Evolutionary conservation across 345 rosid species (phyloP), one percentile per base, ranked within the genome.

Genomic region (Acer campestre): DNA sequence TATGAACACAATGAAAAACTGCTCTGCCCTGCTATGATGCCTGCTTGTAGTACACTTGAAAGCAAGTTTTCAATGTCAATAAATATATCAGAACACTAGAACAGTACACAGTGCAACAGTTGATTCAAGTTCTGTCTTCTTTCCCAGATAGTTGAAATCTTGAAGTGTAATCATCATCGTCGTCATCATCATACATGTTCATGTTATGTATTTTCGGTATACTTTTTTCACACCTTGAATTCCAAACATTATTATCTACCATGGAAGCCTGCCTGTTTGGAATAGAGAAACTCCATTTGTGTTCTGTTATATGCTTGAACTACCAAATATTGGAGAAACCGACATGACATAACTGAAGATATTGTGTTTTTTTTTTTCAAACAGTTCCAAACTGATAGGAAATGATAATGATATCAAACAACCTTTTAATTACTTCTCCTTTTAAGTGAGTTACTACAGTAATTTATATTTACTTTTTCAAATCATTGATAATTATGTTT

Each of bases 311-410:
- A 25, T 25, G 27, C 27, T 25, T 25, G 27, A 27, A 42, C 46
- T 42, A 42, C 46, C 46, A 42, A 42, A 42, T 42, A 42, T 42
- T 42, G 11, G 46, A 42, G 46, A 42, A 42, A 42, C 49, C 49
- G 49, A 46, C 13, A 46, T 9, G 46, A 42, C 62, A 75, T 51
- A 46, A 75, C 20, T 4, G 7, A 53, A 62, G 78, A 75, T 35
- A 20, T 6, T 51, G 67, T 56, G 1, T 42, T 42, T 62, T 70
- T 18, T 25, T 25, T 25, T 25, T 10, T 27, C 49, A 61, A 70
- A 53, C 17, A 7, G 3, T 48, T 70, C 25, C 17, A 20, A 18
- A 10, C 10, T 20, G 27, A 59, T 59, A 22, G 62, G 17, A 59
- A 20, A 59, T 59, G 63, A 59, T 9, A 20, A 59, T 59, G 63